Conservation (phyloP, 2,329 filamentous ascomycete genomes). For the Cladobotryum protrusum region DNA sequence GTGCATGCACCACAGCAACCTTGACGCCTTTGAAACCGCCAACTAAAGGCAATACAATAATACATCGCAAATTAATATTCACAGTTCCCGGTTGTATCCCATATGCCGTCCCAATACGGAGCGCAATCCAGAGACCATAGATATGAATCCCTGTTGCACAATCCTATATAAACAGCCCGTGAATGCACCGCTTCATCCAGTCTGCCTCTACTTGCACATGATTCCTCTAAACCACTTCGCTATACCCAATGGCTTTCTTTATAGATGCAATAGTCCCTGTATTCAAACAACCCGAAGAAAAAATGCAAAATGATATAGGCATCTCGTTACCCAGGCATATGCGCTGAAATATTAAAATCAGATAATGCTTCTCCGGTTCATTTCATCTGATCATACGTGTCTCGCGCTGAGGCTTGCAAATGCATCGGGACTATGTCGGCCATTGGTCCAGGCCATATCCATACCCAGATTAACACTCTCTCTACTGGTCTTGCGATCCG, state of each 20-base stretch:
- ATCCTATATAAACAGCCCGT: not conserved
- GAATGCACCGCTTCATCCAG: constrained; percentile 8
- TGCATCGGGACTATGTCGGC: constrained; percentile 71
- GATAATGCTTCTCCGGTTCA: not conserved
- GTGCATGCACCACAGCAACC: no score
- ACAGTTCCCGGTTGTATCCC: no score
- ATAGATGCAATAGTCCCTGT: not conserved
- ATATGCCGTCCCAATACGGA: no score
- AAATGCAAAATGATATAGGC: not conserved
- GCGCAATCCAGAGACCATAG: no score
- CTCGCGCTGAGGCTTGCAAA: constrained; percentile 69
- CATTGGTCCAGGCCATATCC: constrained; percentile 60
- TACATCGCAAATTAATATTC: no score
- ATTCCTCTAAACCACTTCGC: constrained; percentile 6
- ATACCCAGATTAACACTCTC: constrained; percentile 65
- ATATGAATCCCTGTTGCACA: no score
- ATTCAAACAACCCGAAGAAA: not conserved
- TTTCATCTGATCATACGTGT: constrained; percentile 35
- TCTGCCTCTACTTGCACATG: constrained; percentile 7
- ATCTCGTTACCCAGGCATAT: constrained; percentile 6
- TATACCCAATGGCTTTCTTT: constrained; percentile 7
- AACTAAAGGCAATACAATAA: no score
- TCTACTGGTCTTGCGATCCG: constrained; percentile 43
- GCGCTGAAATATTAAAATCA: constrained; percentile 3
- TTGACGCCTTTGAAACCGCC: no score